These are phyloP conservation scores for Trametes villosa DNA, from an alignment of 768 basidiomycete species.

Conservation along the genomic window DNA sequence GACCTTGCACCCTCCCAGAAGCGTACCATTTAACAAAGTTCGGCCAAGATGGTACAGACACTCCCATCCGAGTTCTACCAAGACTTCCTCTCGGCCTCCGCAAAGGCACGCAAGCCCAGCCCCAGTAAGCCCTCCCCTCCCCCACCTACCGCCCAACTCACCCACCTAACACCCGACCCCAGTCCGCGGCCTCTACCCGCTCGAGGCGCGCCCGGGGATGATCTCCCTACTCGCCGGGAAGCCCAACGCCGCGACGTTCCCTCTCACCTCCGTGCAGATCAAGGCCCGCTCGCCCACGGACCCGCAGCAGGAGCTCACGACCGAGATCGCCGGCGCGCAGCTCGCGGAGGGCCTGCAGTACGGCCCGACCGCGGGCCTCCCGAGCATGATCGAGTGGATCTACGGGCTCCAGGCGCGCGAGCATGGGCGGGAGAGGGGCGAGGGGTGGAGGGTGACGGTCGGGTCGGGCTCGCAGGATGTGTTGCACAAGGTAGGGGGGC, in stretches of 20 bases:
- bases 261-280: slow-evolving; percentile 36
- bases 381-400: slow-evolving; percentile 68
- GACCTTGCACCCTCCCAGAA: no score
- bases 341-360: slow-evolving; percentile 71
- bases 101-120: slow-evolving; percentile 61
- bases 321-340: slow-evolving; percentile 42
- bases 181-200: slow-evolving; percentile 69
- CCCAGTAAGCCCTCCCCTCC: slow-evolving; percentile 50
- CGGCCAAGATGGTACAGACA: slow-evolving; percentile 18
- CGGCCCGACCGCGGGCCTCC: slow-evolving; percentile 72
- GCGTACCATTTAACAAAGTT: no score
- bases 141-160: neutral
- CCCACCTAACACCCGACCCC: neutral
- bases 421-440: slow-evolving; percentile 63
- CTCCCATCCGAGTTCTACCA: slow-evolving; percentile 61
- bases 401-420: slow-evolving; percentile 68
- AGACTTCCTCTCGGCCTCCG: slow-evolving; percentile 61
- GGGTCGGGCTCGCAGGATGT: slow-evolving; percentile 91
- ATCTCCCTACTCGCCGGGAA: slow-evolving; percentile 90
- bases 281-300: slow-evolving; percentile 60
- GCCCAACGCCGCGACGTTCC: slow-evolving; percentile 53
- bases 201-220: slow-evolving; percentile 81
- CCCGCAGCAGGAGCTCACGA: slow-evolving; percentile 56
- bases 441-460: slow-evolving; percentile 77
- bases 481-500: slow-evolving; percentile 70